Evolutionary conservation across 768 basidiomycete genomes (phyloP).

Genomic region (Hirschioporus abietinus): DNA sequence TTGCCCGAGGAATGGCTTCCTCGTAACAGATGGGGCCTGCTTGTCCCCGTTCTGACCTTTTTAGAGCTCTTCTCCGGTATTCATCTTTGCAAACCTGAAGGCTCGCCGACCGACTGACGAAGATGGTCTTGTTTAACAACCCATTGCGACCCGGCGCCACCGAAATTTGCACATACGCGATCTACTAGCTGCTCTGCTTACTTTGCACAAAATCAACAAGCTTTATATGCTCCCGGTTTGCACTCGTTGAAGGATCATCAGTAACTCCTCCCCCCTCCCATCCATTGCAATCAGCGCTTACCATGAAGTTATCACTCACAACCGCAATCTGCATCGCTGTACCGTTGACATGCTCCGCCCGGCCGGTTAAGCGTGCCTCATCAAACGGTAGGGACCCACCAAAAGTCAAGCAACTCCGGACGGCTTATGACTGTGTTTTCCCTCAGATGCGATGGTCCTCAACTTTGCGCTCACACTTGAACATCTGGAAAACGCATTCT

Average conservation of each 20-base stretch:
- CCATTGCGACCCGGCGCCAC: neutral
- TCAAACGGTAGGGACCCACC: neutral
- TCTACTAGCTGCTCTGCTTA: neutral
- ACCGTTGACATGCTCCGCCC: neutral
- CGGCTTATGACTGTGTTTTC: neutral
- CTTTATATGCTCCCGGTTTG: neutral
- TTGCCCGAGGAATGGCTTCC: neutral
- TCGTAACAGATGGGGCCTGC: neutral
- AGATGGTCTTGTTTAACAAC: neutral
- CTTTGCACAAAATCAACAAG: neutral
- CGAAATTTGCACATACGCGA: neutral
- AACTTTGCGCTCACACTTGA: slow-evolving; percentile 47
- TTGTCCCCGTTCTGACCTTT: neutral
- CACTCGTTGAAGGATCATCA: neutral
- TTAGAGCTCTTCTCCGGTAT: neutral
- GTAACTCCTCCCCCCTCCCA: neutral
- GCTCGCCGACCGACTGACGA: neutral
- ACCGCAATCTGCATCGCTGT: neutral
- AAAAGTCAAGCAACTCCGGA: neutral
- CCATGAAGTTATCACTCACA: neutral
- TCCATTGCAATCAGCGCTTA: neutral
- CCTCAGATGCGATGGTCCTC: slow-evolving; percentile 27
- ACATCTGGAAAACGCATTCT: slow-evolving; percentile 43
- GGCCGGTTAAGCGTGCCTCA: neutral
- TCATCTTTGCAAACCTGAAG: neutral